Conservation (phyloP, 768 basidiomycete species). For the Fomitopsis pulvina region DNA sequence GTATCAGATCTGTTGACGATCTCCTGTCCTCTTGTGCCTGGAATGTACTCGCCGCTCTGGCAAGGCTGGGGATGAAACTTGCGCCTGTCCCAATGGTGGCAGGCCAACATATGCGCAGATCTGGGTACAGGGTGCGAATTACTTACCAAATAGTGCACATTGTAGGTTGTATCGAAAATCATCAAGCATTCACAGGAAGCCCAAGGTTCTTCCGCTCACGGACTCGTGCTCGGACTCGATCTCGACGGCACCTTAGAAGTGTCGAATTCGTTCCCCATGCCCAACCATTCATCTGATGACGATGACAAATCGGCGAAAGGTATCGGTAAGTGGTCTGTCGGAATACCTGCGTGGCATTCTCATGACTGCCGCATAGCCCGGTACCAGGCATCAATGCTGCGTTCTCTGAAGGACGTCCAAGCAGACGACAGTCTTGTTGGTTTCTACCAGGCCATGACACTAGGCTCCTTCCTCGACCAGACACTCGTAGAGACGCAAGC, state of each 20-base stretch:
- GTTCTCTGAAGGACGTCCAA: slow-evolving; percentile 85
- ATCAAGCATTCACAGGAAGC: slow-evolving; percentile 87
- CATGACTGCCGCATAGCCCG: slow-evolving; percentile 39
- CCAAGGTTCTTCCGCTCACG: slow-evolving; percentile 66
- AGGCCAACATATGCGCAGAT: too few relatives aligned
- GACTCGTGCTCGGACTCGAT: slow-evolving; percentile 86
- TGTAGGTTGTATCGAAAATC: slow-evolving; percentile 87
- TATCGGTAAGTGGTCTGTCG: slow-evolving; percentile 44
- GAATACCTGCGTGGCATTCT: slow-evolving; percentile 1
- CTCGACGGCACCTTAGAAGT: slow-evolving; percentile 87
- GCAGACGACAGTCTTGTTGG: slow-evolving; percentile 90
- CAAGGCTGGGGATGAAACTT: not conserved
- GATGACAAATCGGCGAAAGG: slow-evolving; percentile 78
- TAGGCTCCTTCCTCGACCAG: slow-evolving; percentile 84
- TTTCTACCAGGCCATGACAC: slow-evolving; percentile 85
- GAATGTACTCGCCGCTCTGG: too few relatives aligned
- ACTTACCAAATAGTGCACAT: not conserved
- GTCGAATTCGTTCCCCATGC: slow-evolving; percentile 85
- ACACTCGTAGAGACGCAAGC: slow-evolving; percentile 76
- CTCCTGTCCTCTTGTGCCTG: not conserved
- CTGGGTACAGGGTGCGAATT: not conserved
- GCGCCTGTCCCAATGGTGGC: too few relatives aligned
- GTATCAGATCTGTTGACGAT: not conserved
- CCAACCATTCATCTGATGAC: slow-evolving; percentile 65
- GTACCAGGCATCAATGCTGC: slow-evolving; percentile 80